These are phyloP conservation scores for Nitzschia inconspicua DNA, from an alignment of 108 stramenopile genomes.

Conservation along the genomic window DNA sequence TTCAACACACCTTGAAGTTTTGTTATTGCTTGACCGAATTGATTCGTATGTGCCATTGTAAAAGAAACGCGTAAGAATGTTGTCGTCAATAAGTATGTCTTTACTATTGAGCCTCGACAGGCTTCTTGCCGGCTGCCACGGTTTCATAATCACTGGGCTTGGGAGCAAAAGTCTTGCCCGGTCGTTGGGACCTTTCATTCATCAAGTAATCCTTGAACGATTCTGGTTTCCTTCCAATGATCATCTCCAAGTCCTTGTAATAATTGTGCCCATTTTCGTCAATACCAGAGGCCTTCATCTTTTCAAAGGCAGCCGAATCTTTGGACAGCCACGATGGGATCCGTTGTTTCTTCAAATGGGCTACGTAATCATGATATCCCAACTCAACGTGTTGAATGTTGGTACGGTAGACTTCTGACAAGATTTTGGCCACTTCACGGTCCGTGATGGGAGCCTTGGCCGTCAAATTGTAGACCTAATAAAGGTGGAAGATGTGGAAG, in stretches of 20 bases:
- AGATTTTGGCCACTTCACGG: slow-evolving; percentile 26
- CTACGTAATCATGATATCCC: slow-evolving; percentile 33
- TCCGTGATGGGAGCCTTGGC: slow-evolving; percentile 44
- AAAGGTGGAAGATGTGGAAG: too few species aligned
- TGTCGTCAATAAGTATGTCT: too few species aligned
- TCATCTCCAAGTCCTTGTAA: slow-evolving; percentile 29
- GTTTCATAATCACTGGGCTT: slow-evolving; percentile 2
- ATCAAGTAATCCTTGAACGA: slow-evolving; percentile 34
- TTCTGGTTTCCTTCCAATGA: slow-evolving; percentile 42
- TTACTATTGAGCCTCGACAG: background rate
- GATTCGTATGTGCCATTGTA: too few species aligned
- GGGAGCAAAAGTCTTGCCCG: slow-evolving; percentile 26
- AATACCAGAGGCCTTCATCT: slow-evolving; percentile 41
- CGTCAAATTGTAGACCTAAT: slow-evolving; percentile 51
- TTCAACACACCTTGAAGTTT: too few species aligned
- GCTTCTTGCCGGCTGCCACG: too few species aligned
- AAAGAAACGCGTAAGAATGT: too few species aligned
- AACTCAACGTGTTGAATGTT: slow-evolving; percentile 31
- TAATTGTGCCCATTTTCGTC: slow-evolving; percentile 24
- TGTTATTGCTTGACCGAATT: too few species aligned
- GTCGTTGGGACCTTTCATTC: slow-evolving; percentile 22
- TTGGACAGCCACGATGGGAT: slow-evolving; percentile 34
- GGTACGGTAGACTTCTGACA: slow-evolving; percentile 24
- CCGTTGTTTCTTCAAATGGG: slow-evolving; percentile 23
- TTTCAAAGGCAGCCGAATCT: slow-evolving; percentile 43